These are phyloP conservation scores for Macadamia integrifolia DNA, from an alignment of 164 flowering plant genomes.

Conservation along the genomic window DNA sequence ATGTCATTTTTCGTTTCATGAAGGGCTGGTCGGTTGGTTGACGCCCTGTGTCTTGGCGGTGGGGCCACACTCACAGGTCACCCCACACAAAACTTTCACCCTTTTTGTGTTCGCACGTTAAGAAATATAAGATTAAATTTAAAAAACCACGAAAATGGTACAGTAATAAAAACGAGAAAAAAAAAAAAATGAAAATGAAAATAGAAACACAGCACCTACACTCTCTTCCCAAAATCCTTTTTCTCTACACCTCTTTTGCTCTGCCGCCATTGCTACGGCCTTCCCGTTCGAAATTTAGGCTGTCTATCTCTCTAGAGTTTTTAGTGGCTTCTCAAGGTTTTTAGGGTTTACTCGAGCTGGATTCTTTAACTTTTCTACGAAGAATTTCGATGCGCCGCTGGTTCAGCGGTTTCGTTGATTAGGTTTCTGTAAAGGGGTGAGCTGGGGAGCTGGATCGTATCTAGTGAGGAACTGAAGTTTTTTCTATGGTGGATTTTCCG, in stretches of 20 bases:
- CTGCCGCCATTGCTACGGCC: slow-evolving; percentile 14
- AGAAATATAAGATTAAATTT: too few species aligned
- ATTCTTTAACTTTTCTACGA: slow-evolving; percentile 45
- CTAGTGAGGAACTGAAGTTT: neutral
- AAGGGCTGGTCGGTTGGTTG: too few species aligned
- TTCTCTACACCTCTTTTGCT: neutral
- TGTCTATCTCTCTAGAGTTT: neutral
- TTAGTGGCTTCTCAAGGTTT: slow-evolving; percentile 10
- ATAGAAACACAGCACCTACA: slow-evolving; percentile 6
- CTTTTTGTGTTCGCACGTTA: too few species aligned
- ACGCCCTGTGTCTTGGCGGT: too few species aligned
- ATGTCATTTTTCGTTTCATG: too few species aligned
- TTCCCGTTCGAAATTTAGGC: neutral
- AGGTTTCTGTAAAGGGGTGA: slow-evolving; percentile 4
- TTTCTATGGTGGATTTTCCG: neutral
- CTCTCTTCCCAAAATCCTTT: slow-evolving; percentile 7
- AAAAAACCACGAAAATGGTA: too few species aligned
- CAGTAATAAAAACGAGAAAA: neutral
- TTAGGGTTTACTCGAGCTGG: slow-evolving; percentile 38
- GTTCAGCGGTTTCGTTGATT: slow-evolving; percentile 79
- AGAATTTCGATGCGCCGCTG: slow-evolving; percentile 75
- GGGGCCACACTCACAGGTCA: too few species aligned
- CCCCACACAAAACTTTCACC: too few species aligned
- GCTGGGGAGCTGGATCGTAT: neutral
- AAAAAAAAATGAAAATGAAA: neutral